Conservation (phyloP, 1,284 basidiomycete species). For the Albatrellus sp. region DNA sequence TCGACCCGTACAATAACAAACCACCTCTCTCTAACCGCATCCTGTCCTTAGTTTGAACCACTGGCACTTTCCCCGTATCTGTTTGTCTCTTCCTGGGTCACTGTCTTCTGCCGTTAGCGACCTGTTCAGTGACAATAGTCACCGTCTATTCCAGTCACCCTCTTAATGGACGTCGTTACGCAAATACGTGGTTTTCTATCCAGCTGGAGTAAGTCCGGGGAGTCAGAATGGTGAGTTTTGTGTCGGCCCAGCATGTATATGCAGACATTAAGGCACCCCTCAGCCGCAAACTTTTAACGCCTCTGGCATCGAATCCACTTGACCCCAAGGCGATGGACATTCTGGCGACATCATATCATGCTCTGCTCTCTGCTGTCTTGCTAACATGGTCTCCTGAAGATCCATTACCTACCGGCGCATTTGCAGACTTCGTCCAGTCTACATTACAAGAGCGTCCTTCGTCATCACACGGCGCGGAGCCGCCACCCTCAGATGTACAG, state of each 20-base stretch:
- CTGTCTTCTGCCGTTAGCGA: neutral
- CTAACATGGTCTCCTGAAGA: conserved; percentile 38
- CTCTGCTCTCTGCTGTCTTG: conserved; percentile 46
- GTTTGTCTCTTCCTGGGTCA: neutral
- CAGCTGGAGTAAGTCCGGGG: conserved; percentile 10
- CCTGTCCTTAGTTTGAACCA: too few species aligned
- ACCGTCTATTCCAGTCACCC: neutral
- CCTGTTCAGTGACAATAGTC: too few species aligned
- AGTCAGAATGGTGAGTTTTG: conserved; percentile 10
- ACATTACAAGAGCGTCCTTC: conserved; percentile 53
- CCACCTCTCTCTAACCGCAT: too few species aligned
- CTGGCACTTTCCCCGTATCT: neutral
- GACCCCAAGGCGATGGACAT: conserved; percentile 38
- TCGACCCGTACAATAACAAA: neutral
- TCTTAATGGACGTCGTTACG: conserved; percentile 9
- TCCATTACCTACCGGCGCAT: conserved; percentile 30
- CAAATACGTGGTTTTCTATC: conserved; percentile 8
- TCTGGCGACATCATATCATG: conserved; percentile 53
- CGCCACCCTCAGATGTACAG: conserved; percentile 24
- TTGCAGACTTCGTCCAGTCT: conserved; percentile 51
- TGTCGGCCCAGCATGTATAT: neutral
- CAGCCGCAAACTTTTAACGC: conserved; percentile 46
- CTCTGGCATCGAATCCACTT: conserved; percentile 42
- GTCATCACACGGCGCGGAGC: conserved; percentile 38
- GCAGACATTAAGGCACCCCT: neutral